These are phyloP conservation scores for Cutaneotrichosporon spelunceum DNA, from an alignment of 1,284 basidiomycete genomes.

Conservation along the genomic window DNA sequence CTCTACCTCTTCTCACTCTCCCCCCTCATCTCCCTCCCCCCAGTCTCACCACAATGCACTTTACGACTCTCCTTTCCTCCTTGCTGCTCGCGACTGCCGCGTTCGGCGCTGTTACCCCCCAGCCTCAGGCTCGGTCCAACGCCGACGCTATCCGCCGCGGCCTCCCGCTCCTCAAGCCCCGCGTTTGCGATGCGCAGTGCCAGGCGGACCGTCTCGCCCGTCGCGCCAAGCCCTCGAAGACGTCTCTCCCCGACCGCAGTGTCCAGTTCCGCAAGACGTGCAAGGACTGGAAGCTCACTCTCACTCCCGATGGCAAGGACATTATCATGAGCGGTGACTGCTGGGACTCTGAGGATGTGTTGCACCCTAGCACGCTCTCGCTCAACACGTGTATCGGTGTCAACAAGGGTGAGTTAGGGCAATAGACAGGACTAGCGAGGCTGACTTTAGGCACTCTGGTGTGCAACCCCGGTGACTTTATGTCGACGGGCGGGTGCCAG, in stretches of 20 bases:
- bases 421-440: neutral
- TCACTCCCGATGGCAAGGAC: neutral
- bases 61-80: neutral
- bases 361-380: neutral
- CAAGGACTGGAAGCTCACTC: neutral
- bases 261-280: slow-evolving; percentile 2
- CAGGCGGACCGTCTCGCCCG: neutral
- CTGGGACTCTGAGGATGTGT: neutral
- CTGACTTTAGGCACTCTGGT: neutral
- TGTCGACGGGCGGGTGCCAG: neutral
- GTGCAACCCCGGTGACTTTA: neutral
- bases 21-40: no score
- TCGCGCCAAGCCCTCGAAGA: neutral
- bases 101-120: neutral
- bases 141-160: neutral
- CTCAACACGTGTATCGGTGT: neutral
- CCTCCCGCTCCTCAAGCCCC: neutral
- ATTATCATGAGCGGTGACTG: neutral
- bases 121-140: neutral
- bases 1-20: no score
- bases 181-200: neutral
- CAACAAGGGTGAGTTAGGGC: neutral
- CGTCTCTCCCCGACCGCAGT: neutral
- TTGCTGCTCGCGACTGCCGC: neutral
- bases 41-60: neutral